Base-by-base conservation (phyloP, 1,139 yeast genomes). In the Nakaseomyces bracarensis region DNA sequence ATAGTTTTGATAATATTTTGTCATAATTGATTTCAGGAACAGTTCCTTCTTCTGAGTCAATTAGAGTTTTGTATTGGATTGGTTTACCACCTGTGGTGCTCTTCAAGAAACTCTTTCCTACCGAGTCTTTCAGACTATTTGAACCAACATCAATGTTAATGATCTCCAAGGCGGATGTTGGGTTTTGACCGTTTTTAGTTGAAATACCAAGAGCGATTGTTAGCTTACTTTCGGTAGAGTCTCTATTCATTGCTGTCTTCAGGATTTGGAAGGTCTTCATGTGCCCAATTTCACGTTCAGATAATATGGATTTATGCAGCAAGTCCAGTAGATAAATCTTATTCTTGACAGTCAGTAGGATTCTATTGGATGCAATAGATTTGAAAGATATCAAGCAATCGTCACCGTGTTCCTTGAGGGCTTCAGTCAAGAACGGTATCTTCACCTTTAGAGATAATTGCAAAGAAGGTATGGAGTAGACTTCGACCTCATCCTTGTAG, bases 41-140 rank as follows among this genome's bases (percentile, higher is more conserved):
- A 22, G 44, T 41, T 14, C 43, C 43, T 36, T 52, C 38, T 36
- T 55, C 43, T 23, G 48, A 47, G 33, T 46, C 44, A 46, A 59
- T 46, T 28, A 57, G 44, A 5, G 52, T 46, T 27, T 52, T 52
- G 26, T 58, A 51, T 9, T 50, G 53, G 25, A 54, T 51, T 21
- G 51, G 44, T 18, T 44, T 37, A 11, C 40, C 48, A 10, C 48
- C 36, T 4, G 46, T 46, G 20, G 45, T 48, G 26, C 54, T 51
- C 31, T 37, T 43, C 27, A 44, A 45, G 37, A 78, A 67, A 21
- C 84, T 77, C 55, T 77, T 79, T 19, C 93, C 91, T 38, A 85
- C 60, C 25, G 86, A 78, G 52, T 84, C 91, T 47, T 77, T 72
- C 48, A 86, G 68, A 39, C 77, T 77, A 49, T 89, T 87, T 30